Conservation (phyloP, 1,284 basidiomycete genomes). For the Apiotrichum domesticum region DNA sequence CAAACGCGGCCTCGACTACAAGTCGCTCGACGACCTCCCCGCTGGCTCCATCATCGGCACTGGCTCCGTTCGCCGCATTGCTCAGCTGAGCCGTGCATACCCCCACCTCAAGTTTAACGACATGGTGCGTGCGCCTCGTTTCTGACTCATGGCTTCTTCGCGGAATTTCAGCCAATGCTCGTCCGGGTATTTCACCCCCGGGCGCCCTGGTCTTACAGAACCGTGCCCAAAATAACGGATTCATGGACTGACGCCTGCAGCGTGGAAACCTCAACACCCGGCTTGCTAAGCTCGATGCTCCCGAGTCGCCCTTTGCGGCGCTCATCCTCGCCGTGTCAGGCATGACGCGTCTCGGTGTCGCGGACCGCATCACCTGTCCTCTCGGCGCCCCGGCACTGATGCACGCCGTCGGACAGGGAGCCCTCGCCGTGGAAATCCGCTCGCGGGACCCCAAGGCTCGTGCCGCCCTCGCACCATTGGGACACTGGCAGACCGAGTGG, state of each 20-base stretch:
- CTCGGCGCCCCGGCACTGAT: conserved; percentile 68
- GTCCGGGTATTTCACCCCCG: background rate
- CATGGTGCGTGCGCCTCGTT: conserved; percentile 58
- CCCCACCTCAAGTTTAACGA: conserved; percentile 79
- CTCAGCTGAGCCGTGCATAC: conserved; percentile 77
- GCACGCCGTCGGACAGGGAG: conserved; percentile 92
- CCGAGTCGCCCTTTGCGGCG: conserved; percentile 71
- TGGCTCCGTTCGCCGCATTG: conserved; percentile 85
- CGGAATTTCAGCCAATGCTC: background rate
- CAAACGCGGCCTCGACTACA: conserved; percentile 68
- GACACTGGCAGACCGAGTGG: conserved; percentile 71
- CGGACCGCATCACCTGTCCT: conserved; percentile 71
- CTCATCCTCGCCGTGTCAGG: conserved; percentile 93
- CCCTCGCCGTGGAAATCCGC: conserved; percentile 82
- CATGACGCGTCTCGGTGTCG: conserved; percentile 72
- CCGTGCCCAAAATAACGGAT: no score
- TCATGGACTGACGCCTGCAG: conserved; percentile 44
- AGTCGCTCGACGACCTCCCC: conserved; percentile 74
- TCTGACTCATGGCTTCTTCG: no score
- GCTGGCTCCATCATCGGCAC: conserved; percentile 88
- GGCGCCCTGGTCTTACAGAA: no score
- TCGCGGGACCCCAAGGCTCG: conserved; percentile 59
- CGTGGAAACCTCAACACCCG: conserved; percentile 61
- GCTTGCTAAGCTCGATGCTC: conserved; percentile 81
- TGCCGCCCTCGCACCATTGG: conserved; percentile 61